Base-by-base conservation (phyloP, 1,284 basidiomycete species). In the Trametes hirsuta region DNA sequence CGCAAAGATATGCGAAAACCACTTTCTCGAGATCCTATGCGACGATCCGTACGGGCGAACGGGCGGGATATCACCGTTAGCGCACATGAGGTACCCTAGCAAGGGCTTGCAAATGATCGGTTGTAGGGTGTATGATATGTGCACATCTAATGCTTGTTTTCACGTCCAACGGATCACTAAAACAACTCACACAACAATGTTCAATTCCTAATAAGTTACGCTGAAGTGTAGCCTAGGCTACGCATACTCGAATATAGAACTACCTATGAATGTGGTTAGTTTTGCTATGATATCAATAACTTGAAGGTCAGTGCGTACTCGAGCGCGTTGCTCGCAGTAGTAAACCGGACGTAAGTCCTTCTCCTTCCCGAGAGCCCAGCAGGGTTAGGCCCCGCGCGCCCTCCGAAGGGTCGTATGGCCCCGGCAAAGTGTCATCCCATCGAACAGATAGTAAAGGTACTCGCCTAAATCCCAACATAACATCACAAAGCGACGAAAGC, bases 1-100 rank as follows among this genome's bases (percentile, higher is more conserved):
- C 11, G 35, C 30, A 24, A 62, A 95, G 94, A 96, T 72, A 96
- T 96, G 94, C 84, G 94, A 25, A 94, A 93, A 76, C 88, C 91
- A 5, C 76, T 94, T 22, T 84, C 87, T 5, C 77, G 84, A 62
- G 92, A 94, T 71, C 75, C 78, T 3, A 71, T 78, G 64, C 78
- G 85, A 66, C 82, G 86, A 53, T 88, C 90, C 14, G 82, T 91
- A 41, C 79, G 92, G 57, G 62, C 82, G 36, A 89, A 92, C 64
- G 88, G 91, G 40, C 79, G 88, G 58, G 87, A 91, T 64, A 87
- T 92, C 64, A 76, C 91, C 44, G 88, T 93, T 52, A 85, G 83
- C 66, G 84, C 88, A 37, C 80, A 84, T 63, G 85, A 87, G 57
- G 88, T 91, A 58, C 81, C 86, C 69, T 90, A 79, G 62, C 71